Evolutionary conservation across 139 green algal genomes (phyloP), one percentile per base, ranked within the genome.

Genomic region (Picochlorum sp.): DNA sequence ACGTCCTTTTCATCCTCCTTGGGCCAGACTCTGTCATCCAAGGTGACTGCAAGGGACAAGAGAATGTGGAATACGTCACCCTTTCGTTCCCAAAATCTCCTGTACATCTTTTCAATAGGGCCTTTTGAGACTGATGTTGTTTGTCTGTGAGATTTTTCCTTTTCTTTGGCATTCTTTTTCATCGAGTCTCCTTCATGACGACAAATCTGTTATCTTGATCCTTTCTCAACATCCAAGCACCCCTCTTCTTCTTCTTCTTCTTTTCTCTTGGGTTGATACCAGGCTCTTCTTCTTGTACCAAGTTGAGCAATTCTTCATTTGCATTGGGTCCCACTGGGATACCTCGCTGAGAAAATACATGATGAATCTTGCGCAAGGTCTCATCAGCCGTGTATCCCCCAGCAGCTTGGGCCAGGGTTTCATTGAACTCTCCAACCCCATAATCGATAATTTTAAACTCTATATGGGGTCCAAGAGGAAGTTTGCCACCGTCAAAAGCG

Each of bases 61-160:
- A 80, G 65, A 44, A 80, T 49, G 58, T 79, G 74, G 52, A 79
- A 80, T 4, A 80, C 69, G n/a, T 80, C 74, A 2, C 64, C 70
- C 52, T 77, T 79, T 47, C 70, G 64, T 30, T 45, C 49, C 74
- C 74, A 79, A 41, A 76, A 75, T n/a, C 8, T n/a, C 11, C 61
- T n/a, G 32, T 66, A 66, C 32, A 66, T 52, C 15, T 56, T 66
- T 26, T 66, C 61, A 45, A 66, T 55, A 1, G 28, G 44, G 21
- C 23, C 23, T 41, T 15, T 21, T 66, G 32, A 32, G 1, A 55
- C n/a, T 14, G 30, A 58, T 20, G 61, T 21, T 41, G 11, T 21
- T 14, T 62, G 26, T 21, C 15, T 28, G 21, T 41, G 21, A 38
- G 23, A 16, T 18, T 34, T 30, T 59, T 6, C 13, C 20, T 16